Base-by-base conservation (phyloP, 805 yeast species). In the Torulaspora microellipsoides region DNA sequence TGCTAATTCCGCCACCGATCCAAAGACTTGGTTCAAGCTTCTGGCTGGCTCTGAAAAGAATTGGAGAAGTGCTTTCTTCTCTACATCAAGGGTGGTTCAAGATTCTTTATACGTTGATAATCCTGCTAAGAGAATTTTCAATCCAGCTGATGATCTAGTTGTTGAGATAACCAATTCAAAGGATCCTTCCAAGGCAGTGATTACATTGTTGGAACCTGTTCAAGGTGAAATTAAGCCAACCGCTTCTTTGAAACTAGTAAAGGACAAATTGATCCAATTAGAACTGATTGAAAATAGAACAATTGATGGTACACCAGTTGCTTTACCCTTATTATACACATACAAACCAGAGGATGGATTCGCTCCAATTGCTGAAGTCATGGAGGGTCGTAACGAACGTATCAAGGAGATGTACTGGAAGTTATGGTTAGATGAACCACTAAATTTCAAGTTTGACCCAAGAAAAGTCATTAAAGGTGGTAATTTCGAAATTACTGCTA, bases 361-460 rank as follows among this genome's bases (percentile, higher is more conserved):
- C 63, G 95, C 96, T 47, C 98, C 99, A 62, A 85, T 93, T 55
- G 73, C 81, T 53, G 99, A 93, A 71, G 78, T 84, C 31, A 84
- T 87, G 82, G 85, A 81, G 52, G 93, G 82, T 58, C 83, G 99
- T 74, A 93, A 93, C 70, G 79, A 78, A 48, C 80, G 98, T 67
- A 91, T 95, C 69, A 93, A 93, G 73, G 81, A 82, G 67, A 87
- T 93, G 75, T 93, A 93, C 80, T 93, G 99, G 99, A 83, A 83
- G 64, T 74, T 91, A 60, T 93, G 99, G 99, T 88, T 88, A 62
- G 70, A 69, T 54, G 81, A 81, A 54, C 81, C 85, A 55, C 76
- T 84, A 54, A 66, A 75, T 51, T 60, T 76, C 45, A 75, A 81
- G 58, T 81, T 84, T 56, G 84, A 85, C 60, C 86, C 86, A 52